Percentiles rank a stretch among this genome's conserved stretches.
Evolutionary conservation across 2,329 filamentous ascomycete species (phyloP).

Genomic region (Neofusicoccum umdonicola): DNA sequence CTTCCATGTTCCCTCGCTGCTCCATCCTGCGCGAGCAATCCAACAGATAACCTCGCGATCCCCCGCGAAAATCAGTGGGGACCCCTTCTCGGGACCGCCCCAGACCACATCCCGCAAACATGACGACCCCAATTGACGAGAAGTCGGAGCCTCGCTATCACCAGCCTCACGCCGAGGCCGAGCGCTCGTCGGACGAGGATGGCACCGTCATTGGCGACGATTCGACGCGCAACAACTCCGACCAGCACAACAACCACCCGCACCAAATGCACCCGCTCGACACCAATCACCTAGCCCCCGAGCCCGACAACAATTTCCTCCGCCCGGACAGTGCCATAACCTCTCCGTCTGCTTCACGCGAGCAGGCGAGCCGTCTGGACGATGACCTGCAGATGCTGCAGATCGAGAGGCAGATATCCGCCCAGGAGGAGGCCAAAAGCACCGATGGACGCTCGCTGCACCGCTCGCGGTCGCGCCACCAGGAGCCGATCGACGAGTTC

Average conservation of each 20-base stretch:
- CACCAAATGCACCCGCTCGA: neutral
- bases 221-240: constrained; percentile 29
- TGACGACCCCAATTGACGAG: constrained; percentile 39
- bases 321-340: constrained; percentile 25
- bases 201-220: constrained; percentile 39
- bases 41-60: constrained; percentile 9
- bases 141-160: constrained; percentile 37
- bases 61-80: constrained; percentile 17
- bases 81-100: neutral
- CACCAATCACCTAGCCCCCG: constrained; percentile 17
- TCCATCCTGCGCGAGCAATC: neutral
- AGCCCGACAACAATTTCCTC: constrained; percentile 46
- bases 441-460: constrained; percentile 46
- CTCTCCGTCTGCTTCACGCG: constrained; percentile 58
- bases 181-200: constrained; percentile 34
- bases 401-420: constrained; percentile 60
- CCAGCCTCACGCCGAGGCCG: constrained; percentile 24
- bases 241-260: neutral
- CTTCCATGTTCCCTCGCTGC: neutral
- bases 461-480: constrained; percentile 52
- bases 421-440: constrained; percentile 36
- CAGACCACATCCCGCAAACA: constrained; percentile 19
- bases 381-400: constrained; percentile 66
- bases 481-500: constrained; percentile 64
- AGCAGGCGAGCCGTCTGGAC: constrained; percentile 60